Evolutionary conservation across 2,329 filamentous ascomycete species (phyloP).

Genomic region (Exserohilum turcica): DNA sequence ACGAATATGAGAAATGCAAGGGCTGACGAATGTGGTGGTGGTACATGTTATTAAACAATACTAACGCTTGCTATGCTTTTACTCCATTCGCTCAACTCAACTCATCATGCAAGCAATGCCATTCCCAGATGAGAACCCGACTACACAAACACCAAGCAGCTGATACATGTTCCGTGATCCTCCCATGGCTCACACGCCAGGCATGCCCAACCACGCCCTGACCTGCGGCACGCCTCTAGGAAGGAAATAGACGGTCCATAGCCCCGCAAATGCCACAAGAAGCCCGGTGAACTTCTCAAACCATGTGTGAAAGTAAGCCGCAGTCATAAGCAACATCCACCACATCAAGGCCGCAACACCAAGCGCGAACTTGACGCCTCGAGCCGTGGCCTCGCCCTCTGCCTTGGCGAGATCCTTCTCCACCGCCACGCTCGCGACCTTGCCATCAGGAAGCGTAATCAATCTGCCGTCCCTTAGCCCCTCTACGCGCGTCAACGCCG

Average conservation of each 20-base stretch:
- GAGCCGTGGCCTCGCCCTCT: slow-evolving; percentile 47
- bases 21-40: neutral
- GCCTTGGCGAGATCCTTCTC: slow-evolving; percentile 51
- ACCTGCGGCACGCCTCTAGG: slow-evolving; percentile 52
- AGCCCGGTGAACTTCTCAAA: slow-evolving; percentile 77
- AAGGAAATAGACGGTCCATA: slow-evolving; percentile 56
- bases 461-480: slow-evolving; percentile 65
- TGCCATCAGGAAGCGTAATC: slow-evolving; percentile 69
- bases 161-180: neutral
- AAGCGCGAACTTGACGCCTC: slow-evolving; percentile 60
- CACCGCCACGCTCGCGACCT: slow-evolving; percentile 56
- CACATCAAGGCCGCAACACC: slow-evolving; percentile 71
- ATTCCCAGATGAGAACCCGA: too few species aligned
- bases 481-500: slow-evolving; percentile 57
- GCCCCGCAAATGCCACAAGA: slow-evolving; percentile 52
- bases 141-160: neutral
- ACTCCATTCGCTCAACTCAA: slow-evolving; percentile 2
- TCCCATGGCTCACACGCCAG: slow-evolving; percentile 44
- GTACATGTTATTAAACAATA: slow-evolving; percentile 8
- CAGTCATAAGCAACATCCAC: slow-evolving; percentile 99
- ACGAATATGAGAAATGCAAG: neutral
- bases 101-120: neutral
- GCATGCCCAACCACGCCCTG: slow-evolving; percentile 54
- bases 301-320: slow-evolving; percentile 98
- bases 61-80: slow-evolving; percentile 1